Conservation (phyloP, 345 rosid species). For the Lepidium africanum region DNA sequence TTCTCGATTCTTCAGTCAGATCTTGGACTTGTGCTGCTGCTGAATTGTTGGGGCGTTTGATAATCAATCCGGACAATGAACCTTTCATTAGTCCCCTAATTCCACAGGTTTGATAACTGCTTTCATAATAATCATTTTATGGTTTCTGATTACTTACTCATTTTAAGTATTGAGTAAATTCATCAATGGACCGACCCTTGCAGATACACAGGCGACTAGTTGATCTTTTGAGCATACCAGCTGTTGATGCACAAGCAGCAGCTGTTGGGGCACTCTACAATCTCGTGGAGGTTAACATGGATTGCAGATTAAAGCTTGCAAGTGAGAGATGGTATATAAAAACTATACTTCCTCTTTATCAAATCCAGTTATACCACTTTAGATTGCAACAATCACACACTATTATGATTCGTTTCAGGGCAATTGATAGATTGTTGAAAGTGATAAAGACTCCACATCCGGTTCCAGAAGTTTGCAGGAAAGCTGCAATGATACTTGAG, state of each 20-base stretch:
- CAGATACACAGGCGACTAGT: slow-evolving; percentile 90
- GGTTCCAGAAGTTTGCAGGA: slow-evolving; percentile 87
- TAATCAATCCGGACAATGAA: slow-evolving; percentile 95
- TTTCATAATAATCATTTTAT: background rate
- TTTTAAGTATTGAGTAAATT: background rate
- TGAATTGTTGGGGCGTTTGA: slow-evolving; percentile 84
- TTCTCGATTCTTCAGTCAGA: slow-evolving; percentile 64
- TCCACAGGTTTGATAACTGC: slow-evolving; percentile 51
- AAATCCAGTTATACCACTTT: background rate
- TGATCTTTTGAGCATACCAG: slow-evolving; percentile 73
- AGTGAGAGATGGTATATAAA: slow-evolving; percentile 74
- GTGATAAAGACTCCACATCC: slow-evolving; percentile 84
- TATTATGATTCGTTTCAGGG: slow-evolving; percentile 43
- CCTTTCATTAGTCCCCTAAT: slow-evolving; percentile 83
- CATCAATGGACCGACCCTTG: slow-evolving; percentile 7
- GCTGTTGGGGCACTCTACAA: slow-evolving; percentile 94
- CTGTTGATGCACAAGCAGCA: slow-evolving; percentile 91
- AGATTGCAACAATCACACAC: background rate
- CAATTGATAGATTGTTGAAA: slow-evolving; percentile 80
- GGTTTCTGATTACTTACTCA: background rate
- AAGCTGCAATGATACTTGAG: slow-evolving; percentile 92
- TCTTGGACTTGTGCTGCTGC: slow-evolving; percentile 99
- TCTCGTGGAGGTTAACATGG: slow-evolving; percentile 92
- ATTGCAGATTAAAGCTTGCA: slow-evolving; percentile 95
- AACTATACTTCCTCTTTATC: background rate